Base-by-base conservation (phyloP, 345 rosid species). In the Dimocarpus longan region DNA sequence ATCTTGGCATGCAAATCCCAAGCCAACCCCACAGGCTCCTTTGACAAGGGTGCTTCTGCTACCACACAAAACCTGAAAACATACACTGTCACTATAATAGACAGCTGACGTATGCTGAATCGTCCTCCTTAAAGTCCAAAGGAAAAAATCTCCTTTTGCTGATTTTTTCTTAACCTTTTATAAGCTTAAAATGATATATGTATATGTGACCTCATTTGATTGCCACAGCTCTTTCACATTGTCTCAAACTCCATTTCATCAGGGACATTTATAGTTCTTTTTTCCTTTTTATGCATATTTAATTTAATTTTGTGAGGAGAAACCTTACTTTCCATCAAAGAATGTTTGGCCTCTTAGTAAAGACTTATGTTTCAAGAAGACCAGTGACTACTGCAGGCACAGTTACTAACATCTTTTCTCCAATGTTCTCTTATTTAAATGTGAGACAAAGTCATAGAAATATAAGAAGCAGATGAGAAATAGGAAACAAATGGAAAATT, bases 21-120 rank as follows among this genome's bases (percentile, higher is more conserved):
- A 87, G 84, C 98, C 95, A 87, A 95, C 77, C 57, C 93, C 99
- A 83, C 97, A 95, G 39, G 98, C 94, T 83, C 99, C 99, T 88
- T 87, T 95, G 68, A 93, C 96, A 74, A 93, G 92, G 78, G 84
- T 81, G 86, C 93, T 95, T 88, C 86, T 93, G 85, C 97, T 92
- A 77, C 81, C 76, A 89, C 88, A 82, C 83, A 95, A 89, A 82
- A 93, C 98, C 98, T 93, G 86, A 79, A 78, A 82, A 71, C 83
- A 83, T 78, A 42, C 64, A 60, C 22, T 54, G 44, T 71, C 66
- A 70, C 59, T 76, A 21, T 76, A 70, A 70, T 67, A 54, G 18
- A 59, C 44, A 24, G 43, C 32, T 15, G 43, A 69, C 39, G 63
- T 54, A 22, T n/a, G 1, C 16, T 10, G 44, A 54, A 26, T 19